Evolutionary conservation across 2,329 filamentous ascomycete species (phyloP).

Genomic region (Pseudocercospora macadamiae): DNA sequence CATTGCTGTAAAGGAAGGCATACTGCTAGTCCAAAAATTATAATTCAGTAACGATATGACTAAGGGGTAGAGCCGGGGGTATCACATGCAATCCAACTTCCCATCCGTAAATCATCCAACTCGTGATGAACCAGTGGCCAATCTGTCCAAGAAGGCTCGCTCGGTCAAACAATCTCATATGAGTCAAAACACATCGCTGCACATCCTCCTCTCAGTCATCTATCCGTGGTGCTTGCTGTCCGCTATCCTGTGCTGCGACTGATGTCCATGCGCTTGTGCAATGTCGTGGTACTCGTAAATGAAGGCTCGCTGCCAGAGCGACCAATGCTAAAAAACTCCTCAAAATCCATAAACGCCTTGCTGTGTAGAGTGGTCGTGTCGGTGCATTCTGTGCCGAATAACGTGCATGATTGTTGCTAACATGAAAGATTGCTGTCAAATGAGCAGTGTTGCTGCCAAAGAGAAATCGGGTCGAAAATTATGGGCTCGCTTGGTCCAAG

Average conservation of each 20-base stretch:
- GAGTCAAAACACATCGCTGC: slow-evolving; percentile 6
- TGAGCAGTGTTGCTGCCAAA: no score
- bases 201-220: slow-evolving; percentile 8
- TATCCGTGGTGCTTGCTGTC: neutral
- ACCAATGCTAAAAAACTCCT: slow-evolving; percentile 8
- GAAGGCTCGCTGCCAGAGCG: slow-evolving; percentile 18
- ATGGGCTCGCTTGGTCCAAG: slow-evolving; percentile 14
- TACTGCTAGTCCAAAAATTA: neutral
- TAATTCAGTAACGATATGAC: slow-evolving; percentile 4
- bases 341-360: slow-evolving; percentile 14
- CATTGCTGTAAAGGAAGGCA: no score
- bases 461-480: no score
- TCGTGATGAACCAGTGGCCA: slow-evolving; percentile 2
- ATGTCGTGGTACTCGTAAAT: slow-evolving; percentile 14
- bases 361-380: neutral
- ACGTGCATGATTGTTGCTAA: neutral
- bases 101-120: slow-evolving; percentile 15
- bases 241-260: slow-evolving; percentile 7
- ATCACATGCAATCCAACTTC: slow-evolving; percentile 11
- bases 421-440: neutral
- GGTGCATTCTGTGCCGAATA: neutral
- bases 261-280: slow-evolving; percentile 13
- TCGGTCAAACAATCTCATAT: neutral
- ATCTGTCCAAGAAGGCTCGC: neutral
- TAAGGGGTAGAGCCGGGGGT: slow-evolving; percentile 16